Evolutionary conservation across 805 yeast genomes (phyloP), one percentile per base, ranked within the genome.

Genomic region (Cyberlindnera japonica): DNA sequence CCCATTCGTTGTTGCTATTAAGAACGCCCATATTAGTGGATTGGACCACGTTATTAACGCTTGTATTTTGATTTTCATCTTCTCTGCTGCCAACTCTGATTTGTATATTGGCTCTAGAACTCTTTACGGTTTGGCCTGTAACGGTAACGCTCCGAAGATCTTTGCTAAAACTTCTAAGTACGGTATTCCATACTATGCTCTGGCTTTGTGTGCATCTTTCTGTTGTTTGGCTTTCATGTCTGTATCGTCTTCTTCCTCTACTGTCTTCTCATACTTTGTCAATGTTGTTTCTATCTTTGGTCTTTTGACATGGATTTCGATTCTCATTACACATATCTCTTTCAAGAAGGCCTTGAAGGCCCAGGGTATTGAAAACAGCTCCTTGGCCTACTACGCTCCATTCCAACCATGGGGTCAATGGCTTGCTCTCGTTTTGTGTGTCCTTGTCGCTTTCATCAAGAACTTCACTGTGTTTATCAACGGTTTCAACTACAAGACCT

Each of bases 1-100:
- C 13, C 95, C 95, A 28, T 86, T 85, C 54, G 90, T 85, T 38
- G 80, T 85, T 55, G 95, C 95, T 35, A 81, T 86, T 54, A 74
- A 74, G 47, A 74, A 73, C 50, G 84, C 88, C 14, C 61, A 70
- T 15, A 84, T 86, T 47, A 53, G 59, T 8, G 90, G 77, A 1
- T 65, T 87, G 47, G 89, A 89, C 27, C 83, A 81, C 50, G 72
- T 88, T 35, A 69, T 88, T 55, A 88, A 88, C 59, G 91, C 81
- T 3, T 79, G 86, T 59, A 82, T 88, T 50, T 63, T 88, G 55
- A 63, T 84, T 29, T 83, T 85, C 48, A 89, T 86, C 43, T 75
- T 85, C 58, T 83, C 91, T 10, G 95, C 95, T 33, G 81, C 85
- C 10, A 86, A 84, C 65, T 81, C 89, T 2, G 89, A 81, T 62